Evolutionary conservation across 176 grass and related monocot species (phyloP), one percentile per base, ranked within the genome.

Genomic region (Musa troglodytarum): DNA sequence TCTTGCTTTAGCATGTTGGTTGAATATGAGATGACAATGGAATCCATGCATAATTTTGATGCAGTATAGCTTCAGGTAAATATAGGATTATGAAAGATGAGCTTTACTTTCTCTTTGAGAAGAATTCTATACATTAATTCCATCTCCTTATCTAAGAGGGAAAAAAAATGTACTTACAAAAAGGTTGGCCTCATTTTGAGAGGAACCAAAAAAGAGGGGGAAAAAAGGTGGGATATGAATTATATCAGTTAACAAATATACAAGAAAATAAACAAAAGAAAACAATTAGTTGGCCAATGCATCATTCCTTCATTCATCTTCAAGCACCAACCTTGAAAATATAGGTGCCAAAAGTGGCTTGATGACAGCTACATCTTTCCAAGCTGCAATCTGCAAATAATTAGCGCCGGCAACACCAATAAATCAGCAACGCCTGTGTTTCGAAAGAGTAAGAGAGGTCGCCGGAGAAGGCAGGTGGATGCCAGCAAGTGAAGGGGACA

Each of bases 401-500:
- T 28, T 26, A 9, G 63, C 63, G 13, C 63, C 3, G 20, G 21
- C 23, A 65, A 26, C 14, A 9, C 23, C 2, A 2, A 26, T 26
- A 11, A 10, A 26, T 65, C 63, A 65, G 63, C n/a, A 23, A 28
- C 22, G 11, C 11, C 68, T 51, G 68, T 1, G 72, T 9, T 34
- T 9, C 11, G 90, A 88, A 16, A 98, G 78, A 14, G 86, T 83
- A 50, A 91, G 86, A 17, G 82, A 78, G 22, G 91, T 82, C 8
- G 67, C 81, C n/a, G 77, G 79, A 6, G 86, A 74, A 81, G 74
- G 82, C 63, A 94, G 79, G 3, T 78, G 76, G 9, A 92, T 82
- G 65, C 78, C 86, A 3, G 88, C 83, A 49, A 99, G 89, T 76
- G 84, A 86, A 17, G 88, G 88, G 15, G 95, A 99, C 66, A 99